Base-by-base conservation (phyloP, 345 rosid species). In the Lumnitzera racemosa region DNA sequence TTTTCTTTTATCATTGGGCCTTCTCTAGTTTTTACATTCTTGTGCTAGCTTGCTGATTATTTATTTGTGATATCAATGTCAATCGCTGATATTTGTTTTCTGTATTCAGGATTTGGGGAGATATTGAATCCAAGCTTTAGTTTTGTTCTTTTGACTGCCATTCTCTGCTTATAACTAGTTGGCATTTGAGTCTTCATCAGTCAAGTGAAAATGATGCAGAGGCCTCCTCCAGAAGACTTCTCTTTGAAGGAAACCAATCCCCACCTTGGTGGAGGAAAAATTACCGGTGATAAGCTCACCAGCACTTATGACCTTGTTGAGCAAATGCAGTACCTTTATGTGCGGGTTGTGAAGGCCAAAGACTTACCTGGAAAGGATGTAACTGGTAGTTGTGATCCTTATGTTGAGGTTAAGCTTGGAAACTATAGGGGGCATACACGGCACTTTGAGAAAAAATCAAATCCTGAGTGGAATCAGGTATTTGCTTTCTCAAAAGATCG, bases 291-390 rank as follows among this genome's bases (percentile, higher is more conserved):
- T 72, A 91, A 84, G 76, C 95, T 80, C 49, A 83, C 98, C 0
- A 91, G 88, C 77, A 91, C 96, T 29, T 91, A 86, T 86, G 98
- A 88, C 70, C 89, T 91, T 1, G 98, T 91, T 8, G 96, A 91
- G 76, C 96, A 91, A 70, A 88, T 91, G 96, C 89, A 88, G 43
- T 91, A 91, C 70, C 89, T 91, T 4, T 91, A 88, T 59, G 95
- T 91, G 57, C 91, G 95, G 51, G 96, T 88, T 13, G 98, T 84
- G 5, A 91, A 91, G 76, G 98, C 98, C 14, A 91, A 74, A 78
- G 98, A 88, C 47, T 76, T 91, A 7, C 98, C 98, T 2, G 82
- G 47, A 2, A 91, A 91, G 56, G 96, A 88, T 46, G 66, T 88
- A n/a, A 91, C 98, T 0, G 98, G 98, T 16, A 86, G 86, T 59